Conservation (phyloP, 352 stramenopile species). For the Globisporangium sylvaticum region DNA sequence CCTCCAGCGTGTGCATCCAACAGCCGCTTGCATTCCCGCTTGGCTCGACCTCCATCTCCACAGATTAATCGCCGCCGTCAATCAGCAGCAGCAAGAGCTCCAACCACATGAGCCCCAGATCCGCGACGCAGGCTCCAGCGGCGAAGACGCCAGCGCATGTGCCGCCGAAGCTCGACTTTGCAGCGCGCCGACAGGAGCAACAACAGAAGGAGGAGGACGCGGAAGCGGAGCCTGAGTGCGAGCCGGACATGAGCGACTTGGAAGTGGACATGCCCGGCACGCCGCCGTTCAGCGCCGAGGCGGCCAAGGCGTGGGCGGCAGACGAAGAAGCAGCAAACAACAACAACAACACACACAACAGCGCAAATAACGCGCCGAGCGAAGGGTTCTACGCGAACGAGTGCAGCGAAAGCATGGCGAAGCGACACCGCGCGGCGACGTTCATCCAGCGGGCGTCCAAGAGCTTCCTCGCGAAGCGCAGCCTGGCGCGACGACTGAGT, state of each 20-base stretch:
- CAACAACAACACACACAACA: constrained; percentile 14
- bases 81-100: background rate
- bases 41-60: too few relatives aligned
- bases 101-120: constrained; percentile 2
- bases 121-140: background rate
- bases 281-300: constrained; percentile 45
- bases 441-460: constrained; percentile 35
- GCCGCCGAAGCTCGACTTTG: constrained; percentile 7
- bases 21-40: background rate
- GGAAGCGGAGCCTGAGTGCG: constrained; percentile 17
- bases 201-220: background rate
- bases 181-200: background rate
- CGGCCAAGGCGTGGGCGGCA: constrained; percentile 29
- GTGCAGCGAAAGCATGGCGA: constrained; percentile 22
- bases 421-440: constrained; percentile 31
- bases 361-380: constrained; percentile 13
- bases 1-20: background rate
- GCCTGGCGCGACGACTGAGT: constrained; percentile 39
- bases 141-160: constrained; percentile 6
- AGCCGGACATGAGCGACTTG: constrained; percentile 24
- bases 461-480: constrained; percentile 32
- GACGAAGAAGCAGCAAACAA: constrained; percentile 8
- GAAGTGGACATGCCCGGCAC: constrained; percentile 55
- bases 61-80: constrained; percentile 1
- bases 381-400: constrained; percentile 20